phyloP scores from a whole-genome alignment of 768 basidiomycete genomes.

The Trametes cubensis region DNA sequence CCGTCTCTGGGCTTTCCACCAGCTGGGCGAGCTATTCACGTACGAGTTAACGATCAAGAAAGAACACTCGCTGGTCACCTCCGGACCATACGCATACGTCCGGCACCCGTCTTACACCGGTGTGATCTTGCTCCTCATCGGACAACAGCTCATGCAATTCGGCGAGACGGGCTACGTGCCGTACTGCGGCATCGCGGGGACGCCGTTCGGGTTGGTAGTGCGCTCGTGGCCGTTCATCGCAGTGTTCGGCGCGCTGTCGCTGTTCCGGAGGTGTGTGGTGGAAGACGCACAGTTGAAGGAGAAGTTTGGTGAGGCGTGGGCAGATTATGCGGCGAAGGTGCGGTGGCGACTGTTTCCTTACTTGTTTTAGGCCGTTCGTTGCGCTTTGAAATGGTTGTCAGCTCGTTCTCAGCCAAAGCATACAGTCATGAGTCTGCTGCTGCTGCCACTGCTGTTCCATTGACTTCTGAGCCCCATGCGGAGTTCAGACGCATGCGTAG shows the following conservation, averaged over 20 bases:
- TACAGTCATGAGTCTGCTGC: no score
- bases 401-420: no score
- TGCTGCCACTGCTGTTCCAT: no score
- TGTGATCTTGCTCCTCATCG: slow-evolving; percentile 32
- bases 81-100: slow-evolving; percentile 42
- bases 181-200: slow-evolving; percentile 10
- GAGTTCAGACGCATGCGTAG: no score
- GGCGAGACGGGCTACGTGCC: slow-evolving; percentile 1
- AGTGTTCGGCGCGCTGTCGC: slow-evolving; percentile 3
- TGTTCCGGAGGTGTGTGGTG: slow-evolving; percentile 26
- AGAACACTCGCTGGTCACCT: slow-evolving; percentile 40
- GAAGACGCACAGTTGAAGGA: slow-evolving; percentile 28
- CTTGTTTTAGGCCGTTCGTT: neutral
- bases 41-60: slow-evolving; percentile 41
- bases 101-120: slow-evolving; percentile 43
- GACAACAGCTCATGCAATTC: slow-evolving; percentile 21
- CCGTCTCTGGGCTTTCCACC: slow-evolving; percentile 40
- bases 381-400: no score
- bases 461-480: no score
- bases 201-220: slow-evolving; percentile 4
- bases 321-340: slow-evolving; percentile 26
- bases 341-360: slow-evolving; percentile 30
- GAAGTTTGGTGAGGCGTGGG: slow-evolving; percentile 28
- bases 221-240: slow-evolving; percentile 1
- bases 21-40: slow-evolving; percentile 40